phyloP scores from a whole-genome alignment of 2,329 filamentous ascomycete genomes.

The Cladophialophora immunda region DNA sequence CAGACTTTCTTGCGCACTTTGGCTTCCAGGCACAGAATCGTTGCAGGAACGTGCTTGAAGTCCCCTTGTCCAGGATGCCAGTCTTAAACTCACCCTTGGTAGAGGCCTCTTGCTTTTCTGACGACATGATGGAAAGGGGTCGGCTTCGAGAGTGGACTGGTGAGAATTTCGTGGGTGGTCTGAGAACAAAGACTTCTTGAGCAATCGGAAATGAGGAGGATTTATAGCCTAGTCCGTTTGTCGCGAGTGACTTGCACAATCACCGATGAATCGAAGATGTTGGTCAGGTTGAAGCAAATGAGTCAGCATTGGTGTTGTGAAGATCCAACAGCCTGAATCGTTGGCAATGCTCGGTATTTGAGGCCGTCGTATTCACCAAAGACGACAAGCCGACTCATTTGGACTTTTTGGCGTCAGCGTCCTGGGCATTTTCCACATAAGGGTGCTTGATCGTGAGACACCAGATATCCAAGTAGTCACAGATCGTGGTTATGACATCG shows the following conservation, averaged over 20 bases:
- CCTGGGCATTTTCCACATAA: conserved; percentile 52
- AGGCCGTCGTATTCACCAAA: background rate
- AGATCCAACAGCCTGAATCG: background rate
- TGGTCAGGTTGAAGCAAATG: background rate
- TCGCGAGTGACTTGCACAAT: background rate
- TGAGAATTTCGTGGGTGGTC: background rate
- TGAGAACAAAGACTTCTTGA: background rate
- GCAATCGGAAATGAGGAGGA: background rate
- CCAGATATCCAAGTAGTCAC: conserved; percentile 98
- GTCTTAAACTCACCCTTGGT: background rate
- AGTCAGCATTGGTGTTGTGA: background rate
- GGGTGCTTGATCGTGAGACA: conserved; percentile 96
- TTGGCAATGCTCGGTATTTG: background rate
- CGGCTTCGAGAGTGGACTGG: background rate
- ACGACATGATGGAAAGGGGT: conserved; percentile 20
- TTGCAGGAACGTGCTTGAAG: conserved; percentile 16
- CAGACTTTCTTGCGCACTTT: conserved; percentile 2
- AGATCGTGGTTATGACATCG: conserved; percentile 96
- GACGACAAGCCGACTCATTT: conserved; percentile 21
- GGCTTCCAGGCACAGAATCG: background rate
- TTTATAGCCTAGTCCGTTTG: conserved; percentile 14
- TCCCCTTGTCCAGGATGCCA: conserved; percentile 5
- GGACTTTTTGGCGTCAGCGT: conserved; percentile 36
- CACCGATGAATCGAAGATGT: background rate
- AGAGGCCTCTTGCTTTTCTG: conserved; percentile 17